Evolutionary conservation across 768 basidiomycete species (phyloP), one percentile per base, ranked within the genome.

Genomic region (Boletus vinaceobasis): DNA sequence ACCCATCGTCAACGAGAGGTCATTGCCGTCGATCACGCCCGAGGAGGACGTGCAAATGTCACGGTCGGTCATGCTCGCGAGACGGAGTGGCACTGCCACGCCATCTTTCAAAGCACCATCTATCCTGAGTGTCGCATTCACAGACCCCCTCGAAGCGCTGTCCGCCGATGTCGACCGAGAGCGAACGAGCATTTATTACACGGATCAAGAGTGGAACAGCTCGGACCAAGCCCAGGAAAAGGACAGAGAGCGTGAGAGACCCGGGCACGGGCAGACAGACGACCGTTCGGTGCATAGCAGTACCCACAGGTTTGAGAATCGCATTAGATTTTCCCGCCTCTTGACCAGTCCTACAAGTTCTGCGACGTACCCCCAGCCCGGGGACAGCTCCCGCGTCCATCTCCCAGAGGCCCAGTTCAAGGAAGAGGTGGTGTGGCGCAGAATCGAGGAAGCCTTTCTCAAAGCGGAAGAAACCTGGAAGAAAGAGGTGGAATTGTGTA

Each of bases 31-130:
- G 80, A 79, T 23, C 23, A 4, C 23, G 23, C 23, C 23, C 23
- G 23, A 23, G 23, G 23, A 23, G 23, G 23, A 23, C 36, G 67
- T 66, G 0, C 62, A 73, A 11, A 63, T 72, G 38, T 73, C 75
- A 2, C 77, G 75, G 50, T 71, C 78, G 5, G 73, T 73, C 52
- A 66, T 70, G 14, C 69, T 81, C 26, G 76, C 76, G 2, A 66
- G 78, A 52, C 74, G 77, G 10, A 75, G 77, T 39, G 83, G 82
- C 56, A 76, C 70, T 7, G 73, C 81, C 26, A 72, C 73, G n/a
- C 80, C 79, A 10, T 75, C 78, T 10, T 73, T 73, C 48, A 78
- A 79, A 13, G 70, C 76, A 2, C 65, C 76, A 1, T 74, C 74
- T 14, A 59, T 72, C 26, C 74, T 75, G 45, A 72, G 73, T 17